Evolutionary conservation across 2,329 filamentous ascomycete genomes (phyloP), one percentile per base, ranked within the genome.

Genomic region (Pseudogymnoascus sp.): DNA sequence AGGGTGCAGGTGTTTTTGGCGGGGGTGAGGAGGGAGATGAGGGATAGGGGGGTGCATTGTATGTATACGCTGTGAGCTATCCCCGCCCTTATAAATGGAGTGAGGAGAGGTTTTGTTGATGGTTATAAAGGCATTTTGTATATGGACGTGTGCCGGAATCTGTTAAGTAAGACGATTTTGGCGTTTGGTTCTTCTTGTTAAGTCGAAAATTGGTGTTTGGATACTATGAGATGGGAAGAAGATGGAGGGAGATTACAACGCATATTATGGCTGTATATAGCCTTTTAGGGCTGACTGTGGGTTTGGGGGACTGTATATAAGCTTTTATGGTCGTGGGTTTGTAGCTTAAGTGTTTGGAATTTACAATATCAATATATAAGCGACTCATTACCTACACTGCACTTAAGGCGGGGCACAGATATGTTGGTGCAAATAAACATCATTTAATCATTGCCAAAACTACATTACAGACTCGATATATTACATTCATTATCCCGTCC

Each of bases 1-100:
- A 68, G 73, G 35, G 72, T 75, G 7, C 70, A 76, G 63, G 66
- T 74, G 5, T 72, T 77, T n/a, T 63, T 75, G 23, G 70, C 69
- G 2, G 70, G 71, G 5, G 74, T 75, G 6, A 71, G 72, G 38
- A 69, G 63, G 59, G 75, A 76, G 62, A 63, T 76, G 60, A 67
- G 67, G 44, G 71, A 75, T 63, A 68, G 66, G 10, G 67, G 66
- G 7, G 66, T 74, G 44, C 74, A 75, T 66, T 69, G 71, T 2
- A 75, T 74, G 64, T 69, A 64, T 64, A 31, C 40, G 18, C 25
- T 56, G 63, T 64, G 12, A 61, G 62, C 61, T 14, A 5, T 5
- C 21, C 23, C 14, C 21, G 5, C 10, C 10, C n/a, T 16, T 18
- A 33, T n/a, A 5, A 25, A 60, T 12, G 3, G 14, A 4, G 25